Evolutionary conservation across 331 rosid genomes (phyloP).

Genomic region (Prunus yedoensis): DNA sequence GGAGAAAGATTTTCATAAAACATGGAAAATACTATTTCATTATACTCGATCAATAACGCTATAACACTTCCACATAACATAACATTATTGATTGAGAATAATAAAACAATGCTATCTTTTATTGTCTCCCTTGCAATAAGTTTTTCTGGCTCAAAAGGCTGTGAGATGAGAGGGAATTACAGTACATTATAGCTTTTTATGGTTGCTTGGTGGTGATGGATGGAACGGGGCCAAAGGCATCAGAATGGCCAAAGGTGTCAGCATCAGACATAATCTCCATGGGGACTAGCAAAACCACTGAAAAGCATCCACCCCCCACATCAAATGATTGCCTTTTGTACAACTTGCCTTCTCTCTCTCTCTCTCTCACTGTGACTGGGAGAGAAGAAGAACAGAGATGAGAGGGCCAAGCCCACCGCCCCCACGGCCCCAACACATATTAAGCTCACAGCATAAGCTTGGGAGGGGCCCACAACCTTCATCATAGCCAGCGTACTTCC

Average conservation of each 20-base stretch:
- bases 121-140: no score
- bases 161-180: no score
- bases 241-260: neutral
- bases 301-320: neutral
- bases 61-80: no score
- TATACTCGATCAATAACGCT: no score
- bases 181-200: no score
- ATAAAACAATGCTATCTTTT: no score
- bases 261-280: conserved; percentile 10
- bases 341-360: conserved; percentile 8
- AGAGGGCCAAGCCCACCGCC: neutral
- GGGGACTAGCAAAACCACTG: neutral
- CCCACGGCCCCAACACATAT: neutral
- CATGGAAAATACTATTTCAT: rapidly evolving
- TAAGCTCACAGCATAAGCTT: no score
- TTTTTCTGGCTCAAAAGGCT: no score
- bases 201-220: neutral
- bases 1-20: no score
- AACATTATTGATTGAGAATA: rapidly evolving
- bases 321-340: neutral
- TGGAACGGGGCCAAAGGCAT: neutral
- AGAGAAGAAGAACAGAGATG: no score
- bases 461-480: neutral
- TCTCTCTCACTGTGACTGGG: neutral
- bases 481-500: neutral